phyloP scores from a whole-genome alignment of 768 basidiomycete genomes.

The Leccinum ochraceum region DNA sequence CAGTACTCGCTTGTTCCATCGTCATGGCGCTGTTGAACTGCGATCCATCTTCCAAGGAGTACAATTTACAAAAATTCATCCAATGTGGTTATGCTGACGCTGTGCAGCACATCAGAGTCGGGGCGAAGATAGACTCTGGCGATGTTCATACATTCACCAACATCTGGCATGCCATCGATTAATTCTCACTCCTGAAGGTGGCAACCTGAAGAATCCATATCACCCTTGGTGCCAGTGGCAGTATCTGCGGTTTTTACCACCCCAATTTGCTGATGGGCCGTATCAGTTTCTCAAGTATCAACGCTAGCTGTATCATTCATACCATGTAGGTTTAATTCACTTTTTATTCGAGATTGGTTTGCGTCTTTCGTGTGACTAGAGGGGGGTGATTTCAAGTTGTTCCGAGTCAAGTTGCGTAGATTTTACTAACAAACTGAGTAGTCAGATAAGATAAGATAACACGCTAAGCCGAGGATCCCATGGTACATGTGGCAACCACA shows the following conservation, averaged over 20 bases:
- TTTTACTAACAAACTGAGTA: not conserved
- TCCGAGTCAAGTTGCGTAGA: not conserved
- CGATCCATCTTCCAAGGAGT: not conserved
- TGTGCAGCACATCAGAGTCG: too few relatives aligned
- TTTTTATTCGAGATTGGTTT: not conserved
- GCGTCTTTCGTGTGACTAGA: not conserved
- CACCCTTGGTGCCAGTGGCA: not conserved
- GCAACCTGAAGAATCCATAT: not conserved
- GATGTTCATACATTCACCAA: not conserved
- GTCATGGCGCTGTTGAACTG: not conserved
- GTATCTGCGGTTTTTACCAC: not conserved
- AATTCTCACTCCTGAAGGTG: not conserved
- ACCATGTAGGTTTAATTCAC: not conserved
- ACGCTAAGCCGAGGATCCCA: conserved; percentile 1
- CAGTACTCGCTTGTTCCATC: not conserved
- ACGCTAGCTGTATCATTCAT: not conserved
- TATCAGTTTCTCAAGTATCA: not conserved
- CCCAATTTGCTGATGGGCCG: not conserved
- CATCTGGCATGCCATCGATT: not conserved
- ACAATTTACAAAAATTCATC: not conserved
- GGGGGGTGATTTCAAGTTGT: not conserved
- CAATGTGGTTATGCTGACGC: not conserved
- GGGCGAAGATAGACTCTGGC: not conserved
- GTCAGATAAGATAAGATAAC: conserved; percentile 29
- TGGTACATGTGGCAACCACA: conserved; percentile 8